phyloP scores from a whole-genome alignment of 495 filamentous ascomycete species.

The Aspergillus sclerotiicarbonarius region DNA sequence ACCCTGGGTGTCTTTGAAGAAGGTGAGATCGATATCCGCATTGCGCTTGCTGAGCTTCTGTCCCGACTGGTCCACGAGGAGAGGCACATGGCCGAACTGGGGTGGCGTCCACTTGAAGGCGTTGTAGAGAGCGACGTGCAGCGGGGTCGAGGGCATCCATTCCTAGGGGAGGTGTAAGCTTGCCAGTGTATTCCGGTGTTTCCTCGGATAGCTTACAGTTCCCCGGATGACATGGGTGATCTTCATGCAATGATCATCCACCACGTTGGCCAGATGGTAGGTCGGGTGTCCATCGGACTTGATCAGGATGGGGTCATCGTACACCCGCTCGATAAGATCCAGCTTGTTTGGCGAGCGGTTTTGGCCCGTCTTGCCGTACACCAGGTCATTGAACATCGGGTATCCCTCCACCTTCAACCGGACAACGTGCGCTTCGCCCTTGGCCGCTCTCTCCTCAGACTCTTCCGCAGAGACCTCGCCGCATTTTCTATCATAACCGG shows the following conservation, averaged over 20 bases:
- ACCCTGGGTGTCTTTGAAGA: constrained; percentile 61
- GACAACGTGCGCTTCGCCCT: constrained; percentile 73
- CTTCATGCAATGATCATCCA: constrained; percentile 91
- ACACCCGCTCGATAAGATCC: constrained; percentile 48
- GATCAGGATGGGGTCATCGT: constrained; percentile 78
- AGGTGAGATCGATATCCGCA: constrained; percentile 64
- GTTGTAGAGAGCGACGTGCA: constrained; percentile 81
- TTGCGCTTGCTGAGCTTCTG: constrained; percentile 92
- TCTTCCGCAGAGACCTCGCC: constrained; percentile 60
- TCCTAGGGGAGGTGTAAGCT: constrained; percentile 46
- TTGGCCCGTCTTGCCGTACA: constrained; percentile 64
- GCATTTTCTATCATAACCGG: constrained; percentile 78
- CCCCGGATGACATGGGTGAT: constrained; percentile 95
- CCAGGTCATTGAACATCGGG: constrained; percentile 67
- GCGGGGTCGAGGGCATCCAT: constrained; percentile 92
- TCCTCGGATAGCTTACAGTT: constrained; percentile 51
- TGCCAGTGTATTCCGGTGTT: neutral
- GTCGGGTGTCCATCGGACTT: constrained; percentile 92
- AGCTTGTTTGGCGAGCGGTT: constrained; percentile 45
- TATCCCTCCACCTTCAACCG: constrained; percentile 64
- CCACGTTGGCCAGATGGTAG: constrained; percentile 95
- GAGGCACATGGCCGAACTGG: constrained; percentile 80
- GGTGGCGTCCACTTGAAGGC: constrained; percentile 89
- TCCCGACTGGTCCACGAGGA: constrained; percentile 70
- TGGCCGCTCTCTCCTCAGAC: constrained; percentile 63